These are phyloP conservation scores for Arxiozyma telluris DNA, from an alignment of 1,139 yeast genomes.

Conservation along the genomic window DNA sequence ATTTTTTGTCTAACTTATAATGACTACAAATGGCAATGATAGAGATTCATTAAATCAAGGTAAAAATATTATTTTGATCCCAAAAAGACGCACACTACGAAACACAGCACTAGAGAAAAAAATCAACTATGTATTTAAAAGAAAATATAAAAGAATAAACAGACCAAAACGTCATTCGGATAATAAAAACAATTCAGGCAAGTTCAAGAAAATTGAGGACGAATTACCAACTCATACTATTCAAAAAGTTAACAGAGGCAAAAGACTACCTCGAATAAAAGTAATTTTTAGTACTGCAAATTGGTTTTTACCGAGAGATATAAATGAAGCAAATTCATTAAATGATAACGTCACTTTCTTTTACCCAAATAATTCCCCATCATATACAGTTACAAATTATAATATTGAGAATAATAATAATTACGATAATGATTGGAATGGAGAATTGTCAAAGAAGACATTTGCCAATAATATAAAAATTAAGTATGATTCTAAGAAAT, in stretches of 20 bases:
- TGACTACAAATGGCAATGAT: background rate
- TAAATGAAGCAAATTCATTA: constrained; percentile 16
- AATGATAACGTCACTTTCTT: constrained; percentile 16
- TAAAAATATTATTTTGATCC: background rate
- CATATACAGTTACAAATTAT: too few relatives aligned
- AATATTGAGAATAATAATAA: background rate
- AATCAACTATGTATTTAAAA: background rate
- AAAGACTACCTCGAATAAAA: constrained; percentile 4
- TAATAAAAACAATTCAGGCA: background rate
- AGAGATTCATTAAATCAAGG: background rate
- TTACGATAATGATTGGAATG: background rate
- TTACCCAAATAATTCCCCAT: too few relatives aligned
- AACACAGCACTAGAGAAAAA: background rate
- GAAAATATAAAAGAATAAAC: background rate
- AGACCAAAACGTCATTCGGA: background rate
- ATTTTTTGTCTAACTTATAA: background rate
- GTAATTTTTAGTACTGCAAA: constrained; percentile 1
- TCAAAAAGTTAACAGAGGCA: background rate
- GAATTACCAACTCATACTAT: too few relatives aligned
- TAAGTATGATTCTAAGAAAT: constrained; percentile 20
- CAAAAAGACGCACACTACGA: background rate
- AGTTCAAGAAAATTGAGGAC: background rate
- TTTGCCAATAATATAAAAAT: constrained; percentile 13
- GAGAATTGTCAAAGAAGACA: background rate
- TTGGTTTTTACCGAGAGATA: constrained; percentile 9